Percentiles rank a stretch among this genome's conserved stretches.
Conservation (phyloP, 1,284 basidiomycete species). For the Uromyces viciae-fabae region DNA sequence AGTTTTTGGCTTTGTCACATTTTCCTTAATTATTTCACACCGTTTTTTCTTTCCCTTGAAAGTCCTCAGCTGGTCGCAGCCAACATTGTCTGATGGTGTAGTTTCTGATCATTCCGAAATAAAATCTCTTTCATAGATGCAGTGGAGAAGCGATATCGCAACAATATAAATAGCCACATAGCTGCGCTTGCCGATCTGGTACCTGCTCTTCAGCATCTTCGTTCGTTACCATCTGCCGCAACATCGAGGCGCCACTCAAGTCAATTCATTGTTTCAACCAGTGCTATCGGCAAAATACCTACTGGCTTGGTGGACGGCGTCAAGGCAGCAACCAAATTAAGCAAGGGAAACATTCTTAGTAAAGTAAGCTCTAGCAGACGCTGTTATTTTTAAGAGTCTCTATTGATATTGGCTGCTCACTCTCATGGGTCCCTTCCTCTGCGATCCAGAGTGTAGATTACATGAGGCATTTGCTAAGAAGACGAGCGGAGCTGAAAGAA, state of each 20-base stretch:
- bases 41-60: no score
- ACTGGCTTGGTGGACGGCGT: slow-evolving; percentile 50
- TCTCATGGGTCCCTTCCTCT: no score
- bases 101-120: neutral
- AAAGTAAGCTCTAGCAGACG: slow-evolving; percentile 40
- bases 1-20: no score
- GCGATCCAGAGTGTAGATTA: slow-evolving; percentile 49
- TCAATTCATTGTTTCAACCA: slow-evolving; percentile 49
- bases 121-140: slow-evolving; percentile 46
- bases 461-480: slow-evolving; percentile 48
- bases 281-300: slow-evolving; percentile 47
- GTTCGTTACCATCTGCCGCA: slow-evolving; percentile 50
- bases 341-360: slow-evolving; percentile 49
- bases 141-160: slow-evolving; percentile 51
- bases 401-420: no score
- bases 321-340: slow-evolving; percentile 49
- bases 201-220: slow-evolving; percentile 49
- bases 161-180: slow-evolving; percentile 51
- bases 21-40: no score
- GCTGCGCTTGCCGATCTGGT: slow-evolving; percentile 49
- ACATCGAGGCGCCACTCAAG: slow-evolving; percentile 49
- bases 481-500: slow-evolving; percentile 46
- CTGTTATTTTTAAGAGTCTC: neutral
- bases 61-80: no score
- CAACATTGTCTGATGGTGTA: no score